Evolutionary conservation across 78 protist genomes (phyloP).

Genomic region (Dictyostelium intermedium): DNA sequence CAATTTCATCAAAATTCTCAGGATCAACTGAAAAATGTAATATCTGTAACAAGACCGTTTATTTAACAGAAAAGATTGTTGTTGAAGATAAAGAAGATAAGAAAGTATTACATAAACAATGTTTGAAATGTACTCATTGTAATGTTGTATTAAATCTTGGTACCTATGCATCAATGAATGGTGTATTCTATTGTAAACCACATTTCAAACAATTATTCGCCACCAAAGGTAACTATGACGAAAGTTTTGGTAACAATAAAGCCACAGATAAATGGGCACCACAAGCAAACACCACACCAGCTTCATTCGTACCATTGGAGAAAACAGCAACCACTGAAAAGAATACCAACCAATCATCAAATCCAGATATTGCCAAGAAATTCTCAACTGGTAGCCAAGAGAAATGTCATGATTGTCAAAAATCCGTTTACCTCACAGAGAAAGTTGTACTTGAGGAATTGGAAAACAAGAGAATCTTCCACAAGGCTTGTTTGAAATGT

Average conservation of each 20-base stretch:
- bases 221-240: slow-evolving; percentile 52
- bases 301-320: slow-evolving; percentile 58
- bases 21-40: slow-evolving; percentile 39
- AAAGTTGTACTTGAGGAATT: slow-evolving; percentile 78
- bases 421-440: slow-evolving; percentile 77
- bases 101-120: slow-evolving; percentile 70
- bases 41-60: slow-evolving; percentile 28
- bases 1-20: slow-evolving; percentile 15
- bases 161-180: slow-evolving; percentile 77
- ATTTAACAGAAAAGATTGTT: slow-evolving; percentile 33
- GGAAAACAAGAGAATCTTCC: slow-evolving; percentile 60
- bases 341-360: slow-evolving; percentile 46
- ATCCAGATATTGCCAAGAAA: slow-evolving; percentile 77
- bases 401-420: slow-evolving; percentile 61
- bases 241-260: slow-evolving; percentile 2
- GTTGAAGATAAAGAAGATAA: slow-evolving; percentile 51
- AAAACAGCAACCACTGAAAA: slow-evolving; percentile 16
- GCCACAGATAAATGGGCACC: slow-evolving; percentile 41
- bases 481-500: slow-evolving; percentile 75
- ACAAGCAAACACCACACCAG: slow-evolving; percentile 3
- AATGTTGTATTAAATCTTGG: slow-evolving; percentile 52
- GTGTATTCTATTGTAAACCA: slow-evolving; percentile 82
- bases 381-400: slow-evolving; percentile 12
- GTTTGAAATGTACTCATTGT: slow-evolving; percentile 71
- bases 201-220: slow-evolving; percentile 81